These are phyloP conservation scores for Aspergillus ibericus DNA, from an alignment of 2,329 filamentous ascomycete species.

Conservation along the genomic window DNA sequence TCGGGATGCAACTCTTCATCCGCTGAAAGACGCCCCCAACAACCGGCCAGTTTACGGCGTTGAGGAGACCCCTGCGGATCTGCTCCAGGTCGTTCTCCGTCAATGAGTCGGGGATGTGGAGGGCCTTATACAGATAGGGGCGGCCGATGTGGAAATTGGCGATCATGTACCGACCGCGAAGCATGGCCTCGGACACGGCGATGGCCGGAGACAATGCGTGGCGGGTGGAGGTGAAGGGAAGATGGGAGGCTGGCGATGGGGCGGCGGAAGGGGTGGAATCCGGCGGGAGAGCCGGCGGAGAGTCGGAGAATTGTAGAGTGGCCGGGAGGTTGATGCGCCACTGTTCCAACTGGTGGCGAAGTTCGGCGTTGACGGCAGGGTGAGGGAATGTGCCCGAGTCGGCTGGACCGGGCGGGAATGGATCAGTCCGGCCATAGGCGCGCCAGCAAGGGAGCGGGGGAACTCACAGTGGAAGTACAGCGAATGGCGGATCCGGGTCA, in stretches of 20 bases:
- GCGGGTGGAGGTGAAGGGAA: conserved; percentile 18
- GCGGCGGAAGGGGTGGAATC: conserved; percentile 20
- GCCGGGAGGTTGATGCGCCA: conserved; percentile 55
- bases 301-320: conserved; percentile 48
- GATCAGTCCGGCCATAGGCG: conserved; percentile 1
- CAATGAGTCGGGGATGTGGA: conserved; percentile 38
- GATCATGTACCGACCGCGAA: conserved; percentile 38
- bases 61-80: conserved; percentile 38
- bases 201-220: conserved; percentile 34
- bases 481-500: conserved; percentile 54
- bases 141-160: conserved; percentile 44
- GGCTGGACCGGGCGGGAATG: conserved; percentile 20
- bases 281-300: conserved; percentile 19
- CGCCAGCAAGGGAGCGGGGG: background rate
- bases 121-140: conserved; percentile 45
- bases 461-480: conserved; percentile 50
- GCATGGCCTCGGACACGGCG: conserved; percentile 41
- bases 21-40: conserved; percentile 39
- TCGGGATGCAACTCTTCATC: conserved; percentile 46
- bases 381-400: conserved; percentile 48
- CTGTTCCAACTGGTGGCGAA: conserved; percentile 57
- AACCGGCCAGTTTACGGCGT: conserved; percentile 46
- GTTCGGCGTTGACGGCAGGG: conserved; percentile 51
- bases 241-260: conserved; percentile 22
- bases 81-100: conserved; percentile 44